Conservation (phyloP, 2,329 filamentous ascomycete genomes). For the Lecanicillium sp. region DNA sequence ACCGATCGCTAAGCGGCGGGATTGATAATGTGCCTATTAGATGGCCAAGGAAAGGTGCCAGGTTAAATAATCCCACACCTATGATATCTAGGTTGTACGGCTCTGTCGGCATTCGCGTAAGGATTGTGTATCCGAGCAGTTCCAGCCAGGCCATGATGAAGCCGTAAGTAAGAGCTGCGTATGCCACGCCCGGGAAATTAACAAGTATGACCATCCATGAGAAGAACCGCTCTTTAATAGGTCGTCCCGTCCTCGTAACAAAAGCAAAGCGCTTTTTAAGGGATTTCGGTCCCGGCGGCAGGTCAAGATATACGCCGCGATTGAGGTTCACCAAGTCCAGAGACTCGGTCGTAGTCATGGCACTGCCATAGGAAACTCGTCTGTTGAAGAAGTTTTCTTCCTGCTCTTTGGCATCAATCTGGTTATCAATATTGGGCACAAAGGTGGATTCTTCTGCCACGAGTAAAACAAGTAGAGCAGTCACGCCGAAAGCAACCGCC, state of each 20-base stretch:
- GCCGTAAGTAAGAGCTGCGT: conserved; percentile 4
- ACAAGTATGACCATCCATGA: conserved; percentile 3
- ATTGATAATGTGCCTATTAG: conserved; percentile 1
- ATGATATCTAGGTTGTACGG: not conserved
- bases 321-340: not conserved
- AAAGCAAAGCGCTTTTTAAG: conserved; percentile 1
- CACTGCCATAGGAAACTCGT: not conserved
- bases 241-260: not conserved
- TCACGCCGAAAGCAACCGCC: not conserved
- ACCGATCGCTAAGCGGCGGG: conserved; percentile 2
- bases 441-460: conserved; percentile 4
- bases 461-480: not conserved
- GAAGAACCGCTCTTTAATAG: conserved; percentile 1
- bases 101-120: not conserved
- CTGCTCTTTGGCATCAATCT: not conserved
- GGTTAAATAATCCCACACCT: not conserved
- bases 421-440: conserved; percentile 3
- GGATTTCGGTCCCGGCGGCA: not conserved
- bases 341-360: not conserved
- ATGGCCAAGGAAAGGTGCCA: conserved; percentile 2
- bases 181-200: conserved; percentile 2
- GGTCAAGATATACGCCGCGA: not conserved
- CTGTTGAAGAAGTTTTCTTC: conserved; percentile 2
- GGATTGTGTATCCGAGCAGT: not conserved
- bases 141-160: conserved; percentile 5